Evolutionary conservation across 257 asterid genomes (phyloP).

Genomic region (Solanum ahanhuiri): DNA sequence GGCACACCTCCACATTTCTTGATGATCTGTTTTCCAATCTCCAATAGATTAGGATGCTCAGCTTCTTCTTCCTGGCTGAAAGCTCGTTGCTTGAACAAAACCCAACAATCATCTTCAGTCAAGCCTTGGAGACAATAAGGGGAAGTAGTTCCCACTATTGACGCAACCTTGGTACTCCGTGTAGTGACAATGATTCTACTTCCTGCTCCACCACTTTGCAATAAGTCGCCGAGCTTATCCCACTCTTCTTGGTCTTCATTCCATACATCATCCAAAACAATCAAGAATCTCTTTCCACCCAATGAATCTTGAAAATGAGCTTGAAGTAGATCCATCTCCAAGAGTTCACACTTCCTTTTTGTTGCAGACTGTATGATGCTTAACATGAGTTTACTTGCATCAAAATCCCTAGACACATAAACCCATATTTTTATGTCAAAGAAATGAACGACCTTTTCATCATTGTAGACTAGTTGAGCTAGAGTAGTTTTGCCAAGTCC

Average conservation of each 20-base stretch:
- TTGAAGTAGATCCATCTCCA: not conserved
- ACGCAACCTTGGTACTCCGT: not conserved
- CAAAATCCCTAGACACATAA: not conserved
- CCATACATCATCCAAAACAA: not conserved
- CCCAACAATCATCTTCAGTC: constrained; percentile 10
- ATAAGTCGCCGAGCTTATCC: constrained; percentile 1
- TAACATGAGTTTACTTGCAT: not conserved
- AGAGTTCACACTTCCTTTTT: not conserved
- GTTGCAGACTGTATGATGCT: constrained; percentile 4
- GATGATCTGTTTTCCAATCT: constrained; percentile 11
- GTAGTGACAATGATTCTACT: constrained; percentile 18
- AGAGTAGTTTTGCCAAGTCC: constrained; percentile 19
- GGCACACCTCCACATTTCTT: constrained; percentile 23
- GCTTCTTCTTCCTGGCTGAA: constrained; percentile 4
- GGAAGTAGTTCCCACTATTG: not conserved
- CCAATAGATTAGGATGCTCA: constrained; percentile 1
- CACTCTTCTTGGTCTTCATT: constrained; percentile 13
- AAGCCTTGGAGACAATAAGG: constrained; percentile 1
- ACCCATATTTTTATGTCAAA: not conserved
- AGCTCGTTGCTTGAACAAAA: constrained; percentile 16
- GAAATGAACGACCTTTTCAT: constrained; percentile 1
- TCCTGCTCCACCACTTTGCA: constrained; percentile 6
- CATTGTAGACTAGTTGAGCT: constrained; percentile 15
- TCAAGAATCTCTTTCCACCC: not conserved
- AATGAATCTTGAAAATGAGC: constrained; percentile 1